Evolutionary conservation across 208 protist species (phyloP), one percentile per base, ranked within the genome.

Genomic region (Tetramitus jugosus): DNA sequence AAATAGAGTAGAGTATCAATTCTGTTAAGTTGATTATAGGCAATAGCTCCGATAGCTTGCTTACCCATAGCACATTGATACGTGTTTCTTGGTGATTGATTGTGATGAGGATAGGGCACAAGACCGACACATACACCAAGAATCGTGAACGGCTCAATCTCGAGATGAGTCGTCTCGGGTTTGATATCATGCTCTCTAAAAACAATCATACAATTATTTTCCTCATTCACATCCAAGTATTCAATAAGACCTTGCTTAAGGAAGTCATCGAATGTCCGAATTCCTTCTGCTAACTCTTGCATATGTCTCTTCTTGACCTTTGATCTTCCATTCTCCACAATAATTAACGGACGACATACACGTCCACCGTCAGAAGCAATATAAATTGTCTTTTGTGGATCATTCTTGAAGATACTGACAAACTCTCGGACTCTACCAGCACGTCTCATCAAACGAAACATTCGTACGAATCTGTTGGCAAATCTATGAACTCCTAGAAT

Each of bases 51-150:
- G 17, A 98, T 94, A 2, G 96, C 96, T 84, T 99, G 97, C 83
- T 99, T 99, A 77, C 98, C 98, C 98, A 99, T 99, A 67, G 98
- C 97, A 75, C 96, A 99, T 90, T 99, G 98, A 83, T 99, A 99
- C 3, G 97, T 99, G 85, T 99, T 99, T 46, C 98, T 90, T 26
- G 98, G 97, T 1, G 97, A 99, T 86, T 99, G 98, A 85, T 99
- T 99, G 87, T 99, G 98, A 88, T 99, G 96, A 8, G 98, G 98
- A 87, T 97, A 99, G 1, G 98, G 98, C 84, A 99, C 97, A 64
- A 99, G 89, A 61, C 93, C 93, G 3, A 94, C 96, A 40, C 93
- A 88, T 29, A 95, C 90, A 10, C 92, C 92, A 31, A 68, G 60
- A 61, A 96, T 79, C 37, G 90, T 93, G 33, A 94, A 83, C 69